Evolutionary conservation across 1,284 basidiomycete species (phyloP).

Genomic region (Ustilago curta): DNA sequence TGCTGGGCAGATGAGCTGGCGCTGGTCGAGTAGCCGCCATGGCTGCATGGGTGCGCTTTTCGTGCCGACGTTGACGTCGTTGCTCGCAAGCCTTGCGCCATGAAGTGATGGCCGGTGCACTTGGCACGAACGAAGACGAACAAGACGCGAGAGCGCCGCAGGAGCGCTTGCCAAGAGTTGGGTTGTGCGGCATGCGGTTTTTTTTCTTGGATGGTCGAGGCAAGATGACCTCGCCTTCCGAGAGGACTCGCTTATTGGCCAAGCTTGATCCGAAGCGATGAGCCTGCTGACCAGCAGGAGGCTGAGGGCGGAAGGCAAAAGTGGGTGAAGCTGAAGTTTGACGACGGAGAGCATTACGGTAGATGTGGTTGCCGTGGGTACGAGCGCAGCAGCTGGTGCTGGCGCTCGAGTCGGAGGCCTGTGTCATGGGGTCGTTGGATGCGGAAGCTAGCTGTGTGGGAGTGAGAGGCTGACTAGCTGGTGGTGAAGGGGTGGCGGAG

Average conservation of each 20-base stretch:
- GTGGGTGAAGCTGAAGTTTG: neutral
- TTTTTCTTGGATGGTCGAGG: constrained; percentile 16
- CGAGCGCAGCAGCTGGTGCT: constrained; percentile 8
- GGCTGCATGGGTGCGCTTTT: neutral
- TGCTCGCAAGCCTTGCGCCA: constrained; percentile 26
- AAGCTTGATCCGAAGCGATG: neutral
- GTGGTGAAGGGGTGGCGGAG: constrained; percentile 28
- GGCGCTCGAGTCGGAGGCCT: constrained; percentile 35
- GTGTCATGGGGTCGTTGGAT: constrained; percentile 10
- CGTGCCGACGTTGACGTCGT: constrained; percentile 5
- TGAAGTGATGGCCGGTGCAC: constrained; percentile 8
- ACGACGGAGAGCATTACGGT: neutral
- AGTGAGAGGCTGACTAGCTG: constrained; percentile 15
- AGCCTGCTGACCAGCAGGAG: neutral
- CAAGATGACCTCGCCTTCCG: constrained; percentile 25
- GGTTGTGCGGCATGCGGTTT: neutral
- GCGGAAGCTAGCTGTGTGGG: neutral
- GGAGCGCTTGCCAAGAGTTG: constrained; percentile 9
- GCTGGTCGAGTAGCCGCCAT: neutral
- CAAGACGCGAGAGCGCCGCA: neutral
- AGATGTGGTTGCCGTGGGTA: neutral
- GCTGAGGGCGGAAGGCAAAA: neutral
- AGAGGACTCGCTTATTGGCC: constrained; percentile 20
- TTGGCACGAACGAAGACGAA: neutral
- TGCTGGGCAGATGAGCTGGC: neutral